A percentile compares a stretch with the other conserved stretches of the same genome.
phyloP scores from a whole-genome alignment of 1,284 basidiomycete species.

The Cerrena zonata region DNA sequence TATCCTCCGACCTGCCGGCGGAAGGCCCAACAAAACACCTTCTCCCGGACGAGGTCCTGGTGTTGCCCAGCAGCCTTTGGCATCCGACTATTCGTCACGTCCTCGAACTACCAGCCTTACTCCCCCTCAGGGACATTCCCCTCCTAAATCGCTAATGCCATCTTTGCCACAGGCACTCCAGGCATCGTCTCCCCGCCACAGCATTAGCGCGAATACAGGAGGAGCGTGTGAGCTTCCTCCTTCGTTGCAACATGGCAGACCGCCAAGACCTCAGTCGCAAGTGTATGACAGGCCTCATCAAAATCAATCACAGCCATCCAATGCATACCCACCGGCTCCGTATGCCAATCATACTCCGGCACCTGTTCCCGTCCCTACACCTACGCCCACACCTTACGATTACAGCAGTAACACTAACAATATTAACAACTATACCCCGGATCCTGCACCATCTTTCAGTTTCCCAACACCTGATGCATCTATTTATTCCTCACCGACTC shows the following conservation, averaged over 20 bases:
- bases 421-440: not conserved
- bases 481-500: no score
- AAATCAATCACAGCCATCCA: no score
- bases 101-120: not conserved
- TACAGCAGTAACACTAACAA: not conserved
- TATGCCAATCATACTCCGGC: no score
- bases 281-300: no score
- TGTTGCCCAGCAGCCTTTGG: not conserved
- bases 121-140: not conserved
- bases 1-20: conserved; percentile 38
- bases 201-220: not conserved
- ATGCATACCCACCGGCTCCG: not conserved
- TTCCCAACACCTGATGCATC: conserved; percentile 2
- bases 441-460: not conserved
- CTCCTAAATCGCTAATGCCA: not conserved
- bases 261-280: not conserved
- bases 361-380: no score
- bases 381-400: no score
- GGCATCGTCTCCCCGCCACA: not conserved
- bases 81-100: conserved; percentile 10
- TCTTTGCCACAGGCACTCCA: not conserved
- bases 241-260: not conserved
- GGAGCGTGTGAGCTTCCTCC: not conserved
- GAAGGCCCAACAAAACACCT: not conserved
- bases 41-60: conserved; percentile 6